Base-by-base conservation (phyloP, 768 basidiomycete genomes). In the Lyophyllum decastes region DNA sequence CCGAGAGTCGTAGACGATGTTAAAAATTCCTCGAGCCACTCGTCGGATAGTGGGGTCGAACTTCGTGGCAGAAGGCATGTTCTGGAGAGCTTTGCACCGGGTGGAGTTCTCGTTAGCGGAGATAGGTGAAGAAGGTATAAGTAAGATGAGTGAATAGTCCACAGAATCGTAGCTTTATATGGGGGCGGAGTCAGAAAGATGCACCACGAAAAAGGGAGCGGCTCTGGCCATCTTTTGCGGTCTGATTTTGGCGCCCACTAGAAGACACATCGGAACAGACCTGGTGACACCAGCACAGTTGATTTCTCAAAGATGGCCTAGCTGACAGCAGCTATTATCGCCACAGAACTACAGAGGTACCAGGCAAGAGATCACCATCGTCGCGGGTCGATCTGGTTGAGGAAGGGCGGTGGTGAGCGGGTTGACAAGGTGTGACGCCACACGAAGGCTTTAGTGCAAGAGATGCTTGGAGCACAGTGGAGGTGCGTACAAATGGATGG, bases 1-100 rank as follows among this genome's bases (percentile, higher is more conserved):
- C 26, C 40, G 58, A 0, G 46, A 45, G 10, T 70, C 72, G 50
- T 72, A 74, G 9, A 71, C 74, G 44, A 76, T 56, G 19, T 66
- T 61, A 57, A 77, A 78, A 24, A 76, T 74, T 2, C 73, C 75
- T 72, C 71, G 69, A 16, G 65, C 61, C n/a, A 67, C 54, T 24
- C 62, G 68, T 21, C 58, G 59, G 30, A 73, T 58, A 10, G 22
- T 45, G 27, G 47, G 52, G 49, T 40, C 44, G 16, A 12, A 41
- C 44, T 40, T 19, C n/a, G 33, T 19, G 45, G 24, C 21, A 7
- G 30, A 54, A 26, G 49, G 19, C 6, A n/a, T 21, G n/a, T 2
- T 49, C 14, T 3, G 35, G 35, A 38, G 24, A 12, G 46, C 25
- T 26, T 26, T 47, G 12, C 25, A 26, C 9, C 26, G 16, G 11